These are phyloP conservation scores for Logfia minima DNA, from an alignment of 129 eudicot species.

Conservation along the genomic window DNA sequence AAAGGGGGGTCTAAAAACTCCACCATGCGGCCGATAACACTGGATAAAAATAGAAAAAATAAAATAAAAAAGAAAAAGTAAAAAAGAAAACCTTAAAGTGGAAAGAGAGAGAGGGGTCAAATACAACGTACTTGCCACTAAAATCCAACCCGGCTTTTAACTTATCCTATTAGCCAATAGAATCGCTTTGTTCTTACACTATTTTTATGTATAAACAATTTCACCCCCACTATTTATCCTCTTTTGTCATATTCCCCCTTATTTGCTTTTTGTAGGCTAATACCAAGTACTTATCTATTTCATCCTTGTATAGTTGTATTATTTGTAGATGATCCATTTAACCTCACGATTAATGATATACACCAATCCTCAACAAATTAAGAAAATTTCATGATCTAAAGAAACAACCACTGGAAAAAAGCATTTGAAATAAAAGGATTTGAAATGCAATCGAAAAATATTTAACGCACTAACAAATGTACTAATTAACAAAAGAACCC, in stretches of 20 bases:
- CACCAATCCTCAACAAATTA: too few species aligned
- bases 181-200: slow-evolving; percentile 25
- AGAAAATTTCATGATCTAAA: not conserved
- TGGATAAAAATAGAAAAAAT: not conserved
- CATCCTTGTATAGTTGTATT: not conserved
- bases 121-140: slow-evolving; percentile 39
- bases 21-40: slow-evolving; percentile 2
- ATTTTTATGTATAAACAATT: slow-evolving; percentile 26
- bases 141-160: slow-evolving; percentile 35
- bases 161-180: slow-evolving; percentile 37
- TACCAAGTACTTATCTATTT: not conserved
- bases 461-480: not conserved
- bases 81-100: slow-evolving; percentile 33
- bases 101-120: slow-evolving; percentile 21
- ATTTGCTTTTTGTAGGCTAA: not conserved
- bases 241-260: slow-evolving; percentile 13
- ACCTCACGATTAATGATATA: not conserved
- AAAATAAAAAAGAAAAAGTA: not conserved
- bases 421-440: too few species aligned
- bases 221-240: slow-evolving; percentile 20
- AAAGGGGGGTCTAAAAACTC: not conserved
- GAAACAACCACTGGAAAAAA: too few species aligned
- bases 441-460: too few species aligned
- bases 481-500: too few species aligned
- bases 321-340: not conserved